These are phyloP conservation scores for Botrytis fragariae DNA, from an alignment of 2,329 filamentous ascomycete species.

Conservation along the genomic window DNA sequence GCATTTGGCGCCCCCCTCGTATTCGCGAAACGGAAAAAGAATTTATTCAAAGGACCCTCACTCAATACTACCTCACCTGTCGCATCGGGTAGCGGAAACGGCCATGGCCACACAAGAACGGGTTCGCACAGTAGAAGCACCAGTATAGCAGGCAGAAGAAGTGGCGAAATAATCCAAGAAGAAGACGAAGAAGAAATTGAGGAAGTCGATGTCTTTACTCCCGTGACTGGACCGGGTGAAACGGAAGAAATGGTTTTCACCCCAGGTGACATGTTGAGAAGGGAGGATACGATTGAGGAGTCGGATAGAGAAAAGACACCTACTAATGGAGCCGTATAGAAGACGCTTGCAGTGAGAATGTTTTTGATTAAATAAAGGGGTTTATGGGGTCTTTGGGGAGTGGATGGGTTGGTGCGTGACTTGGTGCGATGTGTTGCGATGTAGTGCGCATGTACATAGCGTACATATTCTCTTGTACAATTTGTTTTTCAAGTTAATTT, in stretches of 20 bases:
- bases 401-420: background rate
- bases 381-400: slow-evolving; percentile 1
- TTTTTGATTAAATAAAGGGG: background rate
- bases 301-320: slow-evolving; percentile 18
- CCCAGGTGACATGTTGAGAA: slow-evolving; percentile 19
- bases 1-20: slow-evolving; percentile 56
- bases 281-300: slow-evolving; percentile 10
- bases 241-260: slow-evolving; percentile 36
- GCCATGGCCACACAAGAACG: slow-evolving; percentile 32
- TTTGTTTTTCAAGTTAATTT: background rate
- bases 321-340: slow-evolving; percentile 15
- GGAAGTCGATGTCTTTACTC: slow-evolving; percentile 51
- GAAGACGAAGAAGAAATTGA: slow-evolving; percentile 24
- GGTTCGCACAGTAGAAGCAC: slow-evolving; percentile 52
- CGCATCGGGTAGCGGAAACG: slow-evolving; percentile 34
- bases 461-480: slow-evolving; percentile 14
- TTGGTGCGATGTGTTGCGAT: background rate
- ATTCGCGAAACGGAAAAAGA: slow-evolving; percentile 79
- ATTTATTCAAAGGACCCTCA: slow-evolving; percentile 77
- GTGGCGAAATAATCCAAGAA: slow-evolving; percentile 62
- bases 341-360: background rate
- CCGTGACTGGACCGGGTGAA: slow-evolving; percentile 41
- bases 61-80: slow-evolving; percentile 44
- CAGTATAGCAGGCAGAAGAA: slow-evolving; percentile 65
- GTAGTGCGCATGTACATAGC: slow-evolving; percentile 12